phyloP scores from a whole-genome alignment of 495 filamentous ascomycete genomes.

The Chaetomium fimeti region DNA sequence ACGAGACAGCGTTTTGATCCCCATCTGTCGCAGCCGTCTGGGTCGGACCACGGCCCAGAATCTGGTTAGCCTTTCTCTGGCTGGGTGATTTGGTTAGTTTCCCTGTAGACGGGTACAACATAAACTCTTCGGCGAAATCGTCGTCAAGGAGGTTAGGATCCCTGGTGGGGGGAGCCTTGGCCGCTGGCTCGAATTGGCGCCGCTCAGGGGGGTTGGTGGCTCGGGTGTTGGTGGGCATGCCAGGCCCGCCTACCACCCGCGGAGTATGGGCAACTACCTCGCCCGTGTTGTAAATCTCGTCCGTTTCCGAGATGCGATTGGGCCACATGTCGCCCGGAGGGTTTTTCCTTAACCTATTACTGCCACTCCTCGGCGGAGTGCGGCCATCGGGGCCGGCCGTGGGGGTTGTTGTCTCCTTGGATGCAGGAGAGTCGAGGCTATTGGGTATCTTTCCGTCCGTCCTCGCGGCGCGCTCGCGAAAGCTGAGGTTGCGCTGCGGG shows the following conservation, averaged over 20 bases:
- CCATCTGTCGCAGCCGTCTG: slow-evolving; percentile 10
- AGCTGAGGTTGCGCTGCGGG: slow-evolving; percentile 51
- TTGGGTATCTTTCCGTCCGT: slow-evolving; percentile 38
- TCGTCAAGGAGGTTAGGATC: slow-evolving; percentile 11
- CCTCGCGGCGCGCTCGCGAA: slow-evolving; percentile 48
- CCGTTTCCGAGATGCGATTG: slow-evolving; percentile 34
- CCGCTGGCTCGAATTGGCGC: background rate
- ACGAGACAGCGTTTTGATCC: slow-evolving; percentile 9
- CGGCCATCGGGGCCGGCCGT: slow-evolving; percentile 30
- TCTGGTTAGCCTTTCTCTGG: slow-evolving; percentile 35
- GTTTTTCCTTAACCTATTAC: slow-evolving; percentile 51
- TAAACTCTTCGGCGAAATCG: slow-evolving; percentile 20
- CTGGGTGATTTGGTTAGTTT: slow-evolving; percentile 30
- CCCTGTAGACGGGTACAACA: slow-evolving; percentile 14
- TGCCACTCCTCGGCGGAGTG: slow-evolving; percentile 41
- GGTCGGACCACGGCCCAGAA: slow-evolving; percentile 28
- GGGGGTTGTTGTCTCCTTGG: slow-evolving; percentile 29
- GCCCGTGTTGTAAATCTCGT: slow-evolving; percentile 22
- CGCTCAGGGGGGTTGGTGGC: slow-evolving; percentile 6
- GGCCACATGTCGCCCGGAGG: slow-evolving; percentile 45
- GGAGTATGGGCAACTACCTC: background rate
- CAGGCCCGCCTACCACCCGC: background rate
- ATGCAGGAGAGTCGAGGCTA: slow-evolving; percentile 25
- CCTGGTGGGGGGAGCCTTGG: background rate
- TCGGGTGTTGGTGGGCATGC: background rate